Evolutionary conservation across 2,329 filamentous ascomycete species (phyloP).

Genomic region (Geosmithia putterillii): DNA sequence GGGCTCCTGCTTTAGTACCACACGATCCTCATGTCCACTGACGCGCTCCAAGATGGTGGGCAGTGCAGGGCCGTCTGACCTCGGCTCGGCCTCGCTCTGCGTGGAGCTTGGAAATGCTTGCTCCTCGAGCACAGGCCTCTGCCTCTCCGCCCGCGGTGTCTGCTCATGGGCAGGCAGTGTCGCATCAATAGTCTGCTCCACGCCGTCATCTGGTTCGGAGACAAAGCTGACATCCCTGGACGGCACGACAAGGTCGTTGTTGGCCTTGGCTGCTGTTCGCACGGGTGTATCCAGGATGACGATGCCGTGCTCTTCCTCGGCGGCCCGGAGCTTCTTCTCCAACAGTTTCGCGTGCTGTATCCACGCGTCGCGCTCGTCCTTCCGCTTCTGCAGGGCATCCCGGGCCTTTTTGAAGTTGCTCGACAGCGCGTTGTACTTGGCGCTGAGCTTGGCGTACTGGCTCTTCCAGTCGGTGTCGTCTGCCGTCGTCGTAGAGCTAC

Average conservation of each 20-base stretch:
- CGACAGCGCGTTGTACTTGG: slow-evolving; percentile 26
- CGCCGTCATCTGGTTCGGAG: neutral
- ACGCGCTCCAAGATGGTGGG: slow-evolving; percentile 5
- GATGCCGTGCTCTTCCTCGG: slow-evolving; percentile 25
- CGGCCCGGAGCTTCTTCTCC: slow-evolving; percentile 26
- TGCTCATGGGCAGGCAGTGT: neutral
- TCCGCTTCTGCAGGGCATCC: slow-evolving; percentile 24
- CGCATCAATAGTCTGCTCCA: neutral
- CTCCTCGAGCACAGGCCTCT: slow-evolving; percentile 1
- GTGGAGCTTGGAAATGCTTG: neutral
- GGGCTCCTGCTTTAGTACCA: slow-evolving; percentile 34
- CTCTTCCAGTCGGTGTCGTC: slow-evolving; percentile 11
- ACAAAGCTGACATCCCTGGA: neutral
- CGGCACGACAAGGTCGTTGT: neutral
- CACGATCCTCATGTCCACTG: slow-evolving; percentile 1
- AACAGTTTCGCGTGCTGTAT: slow-evolving; percentile 28
- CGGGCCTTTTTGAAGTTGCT: slow-evolving; percentile 27
- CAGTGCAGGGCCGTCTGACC: too few relatives aligned
- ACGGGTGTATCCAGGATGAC: slow-evolving; percentile 11
- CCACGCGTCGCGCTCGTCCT: slow-evolving; percentile 31
- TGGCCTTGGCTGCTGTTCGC: neutral
- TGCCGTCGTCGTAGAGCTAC: slow-evolving; percentile 1
- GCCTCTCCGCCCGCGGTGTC: neutral
- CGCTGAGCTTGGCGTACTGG: slow-evolving; percentile 23
- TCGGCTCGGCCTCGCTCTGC: slow-evolving; percentile 2